phyloP scores from a whole-genome alignment of 129 eudicot species.

The Helianthus tuberosus region DNA sequence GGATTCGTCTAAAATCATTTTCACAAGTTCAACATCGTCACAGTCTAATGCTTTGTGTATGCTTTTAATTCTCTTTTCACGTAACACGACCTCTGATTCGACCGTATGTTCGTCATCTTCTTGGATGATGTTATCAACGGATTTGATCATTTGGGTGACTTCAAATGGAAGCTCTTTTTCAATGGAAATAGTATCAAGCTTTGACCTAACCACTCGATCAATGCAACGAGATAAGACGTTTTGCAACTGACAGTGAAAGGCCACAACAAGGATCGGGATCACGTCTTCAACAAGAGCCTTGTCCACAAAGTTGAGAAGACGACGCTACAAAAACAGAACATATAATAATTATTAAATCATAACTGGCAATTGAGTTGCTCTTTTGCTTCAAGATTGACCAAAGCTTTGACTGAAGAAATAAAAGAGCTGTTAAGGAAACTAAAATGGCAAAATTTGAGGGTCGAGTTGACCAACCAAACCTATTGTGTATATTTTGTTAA shows the following conservation, averaged over 20 bases:
- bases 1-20: conserved; percentile 60
- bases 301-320: conserved; percentile 62
- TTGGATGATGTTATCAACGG: conserved; percentile 36
- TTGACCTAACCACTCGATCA: conserved; percentile 57
- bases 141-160: conserved; percentile 37
- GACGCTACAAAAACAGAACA: conserved; percentile 51
- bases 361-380: background rate
- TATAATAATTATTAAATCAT: conserved; percentile 1
- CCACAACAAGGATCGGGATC: conserved; percentile 62
- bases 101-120: conserved; percentile 30
- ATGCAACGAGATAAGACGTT: conserved; percentile 50
- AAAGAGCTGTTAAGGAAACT: background rate
- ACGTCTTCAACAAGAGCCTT: conserved; percentile 75
- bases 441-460: conserved; percentile 1
- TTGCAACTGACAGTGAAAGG: conserved; percentile 51
- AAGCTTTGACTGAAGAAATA: background rate
- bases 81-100: conserved; percentile 39
- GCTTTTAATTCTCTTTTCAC: conserved; percentile 54
- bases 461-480: background rate
- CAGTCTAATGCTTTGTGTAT: conserved; percentile 77
- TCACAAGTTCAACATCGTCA: conserved; percentile 74
- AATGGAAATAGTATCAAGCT: conserved; percentile 53
- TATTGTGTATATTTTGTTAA: no score
- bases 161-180: conserved; percentile 75
- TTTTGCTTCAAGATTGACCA: background rate